Percentiles rank a stretch among this genome's conserved stretches.
Conservation (phyloP, 441 rosid species). For the Gossypium trilobum region DNA sequence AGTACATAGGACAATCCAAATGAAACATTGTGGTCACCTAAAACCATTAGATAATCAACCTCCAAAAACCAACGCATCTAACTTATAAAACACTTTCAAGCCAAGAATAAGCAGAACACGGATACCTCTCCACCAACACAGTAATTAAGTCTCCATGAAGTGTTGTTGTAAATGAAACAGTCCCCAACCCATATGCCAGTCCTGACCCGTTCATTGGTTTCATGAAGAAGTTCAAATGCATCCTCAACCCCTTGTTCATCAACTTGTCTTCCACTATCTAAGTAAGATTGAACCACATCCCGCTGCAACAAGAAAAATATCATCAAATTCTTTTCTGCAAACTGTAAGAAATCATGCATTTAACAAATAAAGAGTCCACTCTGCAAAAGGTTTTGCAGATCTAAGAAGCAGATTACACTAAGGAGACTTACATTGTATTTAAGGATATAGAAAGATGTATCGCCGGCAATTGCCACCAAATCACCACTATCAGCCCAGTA, state of each 20-base stretch:
- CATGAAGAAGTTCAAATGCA: slow-evolving; percentile 96
- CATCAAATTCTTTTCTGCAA: slow-evolving; percentile 18
- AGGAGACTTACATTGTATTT: slow-evolving; percentile 65
- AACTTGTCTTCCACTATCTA: slow-evolving; percentile 74
- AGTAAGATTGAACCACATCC: slow-evolving; percentile 66
- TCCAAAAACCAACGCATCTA: neutral
- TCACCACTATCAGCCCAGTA: slow-evolving; percentile 99
- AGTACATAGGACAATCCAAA: slow-evolving; percentile 97
- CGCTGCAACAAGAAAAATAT: slow-evolving; percentile 45
- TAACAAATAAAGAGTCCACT: neutral
- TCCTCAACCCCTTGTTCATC: slow-evolving; percentile 98
- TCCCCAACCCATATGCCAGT: slow-evolving; percentile 99
- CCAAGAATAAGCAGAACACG: slow-evolving; percentile 10
- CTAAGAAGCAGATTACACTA: neutral
- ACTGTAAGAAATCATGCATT: neutral
- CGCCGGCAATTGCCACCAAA: slow-evolving; percentile 88
- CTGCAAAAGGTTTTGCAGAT: slow-evolving; percentile 6
- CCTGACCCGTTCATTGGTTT: slow-evolving; percentile 91
- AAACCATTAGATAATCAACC: slow-evolving; percentile 16
- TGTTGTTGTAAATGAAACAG: slow-evolving; percentile 90
- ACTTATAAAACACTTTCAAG: slow-evolving; percentile 7
- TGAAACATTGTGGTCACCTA: slow-evolving; percentile 97
- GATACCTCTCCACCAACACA: slow-evolving; percentile 99
- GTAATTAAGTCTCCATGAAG: slow-evolving; percentile 96
- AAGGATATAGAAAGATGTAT: slow-evolving; percentile 90